These are phyloP conservation scores for Aristolochia contorta DNA, from an alignment of 164 flowering plant species.

Conservation along the genomic window DNA sequence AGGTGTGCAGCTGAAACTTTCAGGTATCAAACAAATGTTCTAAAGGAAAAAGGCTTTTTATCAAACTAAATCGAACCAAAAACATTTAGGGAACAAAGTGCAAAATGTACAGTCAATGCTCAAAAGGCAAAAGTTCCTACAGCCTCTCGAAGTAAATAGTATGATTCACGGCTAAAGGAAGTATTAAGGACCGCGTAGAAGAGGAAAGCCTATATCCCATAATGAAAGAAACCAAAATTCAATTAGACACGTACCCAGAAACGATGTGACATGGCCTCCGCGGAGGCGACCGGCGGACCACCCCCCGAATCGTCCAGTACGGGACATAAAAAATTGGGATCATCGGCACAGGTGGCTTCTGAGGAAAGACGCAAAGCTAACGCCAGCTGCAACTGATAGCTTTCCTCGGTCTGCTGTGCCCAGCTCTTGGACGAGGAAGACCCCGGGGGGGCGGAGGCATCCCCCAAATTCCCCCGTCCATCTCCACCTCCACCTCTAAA, in stretches of 20 bases:
- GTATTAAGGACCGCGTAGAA: too few relatives aligned
- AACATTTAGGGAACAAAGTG: too few relatives aligned
- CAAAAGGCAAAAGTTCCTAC: too few relatives aligned
- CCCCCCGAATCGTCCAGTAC: constrained; percentile 43
- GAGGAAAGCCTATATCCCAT: too few relatives aligned
- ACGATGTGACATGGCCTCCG: constrained; percentile 72
- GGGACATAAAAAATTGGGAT: constrained; percentile 88
- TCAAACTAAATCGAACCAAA: too few relatives aligned
- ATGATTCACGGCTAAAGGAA: too few relatives aligned
- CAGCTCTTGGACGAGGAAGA: constrained; percentile 69
- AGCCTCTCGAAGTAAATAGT: too few relatives aligned
- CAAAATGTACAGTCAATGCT: too few relatives aligned
- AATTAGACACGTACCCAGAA: constrained; percentile 58
- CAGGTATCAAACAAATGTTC: too few relatives aligned
- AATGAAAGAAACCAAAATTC: too few relatives aligned
- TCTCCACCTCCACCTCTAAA: constrained; percentile 22
- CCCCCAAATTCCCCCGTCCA: constrained; percentile 20
- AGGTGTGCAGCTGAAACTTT: too few relatives aligned
- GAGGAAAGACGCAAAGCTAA: constrained; percentile 76
- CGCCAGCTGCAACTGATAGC: constrained; percentile 89
- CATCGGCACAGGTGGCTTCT: constrained; percentile 85
- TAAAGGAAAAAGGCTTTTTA: too few relatives aligned
- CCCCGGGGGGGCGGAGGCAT: constrained; percentile 11
- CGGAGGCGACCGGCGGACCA: constrained; percentile 27
- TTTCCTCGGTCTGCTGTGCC: constrained; percentile 99